Base-by-base conservation (phyloP, 2,329 filamentous ascomycete genomes). In the Nigrospora oryzae region DNA sequence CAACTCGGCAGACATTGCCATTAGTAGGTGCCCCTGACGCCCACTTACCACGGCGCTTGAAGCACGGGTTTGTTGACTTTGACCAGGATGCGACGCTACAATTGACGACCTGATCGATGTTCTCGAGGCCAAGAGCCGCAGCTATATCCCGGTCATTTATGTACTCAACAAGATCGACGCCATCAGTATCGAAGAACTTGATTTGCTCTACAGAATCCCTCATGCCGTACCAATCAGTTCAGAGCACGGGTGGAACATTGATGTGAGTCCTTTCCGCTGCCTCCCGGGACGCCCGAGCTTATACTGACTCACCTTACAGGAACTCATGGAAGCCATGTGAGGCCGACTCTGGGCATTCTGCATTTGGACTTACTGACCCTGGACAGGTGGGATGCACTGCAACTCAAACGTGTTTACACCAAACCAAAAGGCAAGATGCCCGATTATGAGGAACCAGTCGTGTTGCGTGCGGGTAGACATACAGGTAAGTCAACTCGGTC, bases 121-220 rank as follows among this genome's bases (percentile, higher is more conserved):
- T 16, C 78, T 98, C 38, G 93, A 98, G 66, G 91, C 91, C 39
- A 95, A 88, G 74, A 89, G 85, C 63, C 80, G 93, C 66, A 89
- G 87, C 63, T 98, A 98, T 64, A 97, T 98, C 53, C 93, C 93
- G n/a, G 93, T 97, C 52, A 88, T 98, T 44, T 98, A 98, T 69
- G 93, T 94, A 36, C 77, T 98, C 58, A 98, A 98, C 79, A 98
- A 98, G 74, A 98, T 98, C 56, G 93, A 98, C 67, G 82, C 90
- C 45, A 97, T 98, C 63, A 91, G 88, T 42, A 97, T 98, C 56
- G 91, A 98, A 68, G 93, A 98, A 68, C 76, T 98, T 49, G 93
- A 98, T 67, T 72, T 98, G 49, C 75, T 98, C 28, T 97, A 98
- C 69, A 84, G 91, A 36, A 98, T 98, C 54, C 93, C 93, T 40